These are phyloP conservation scores for Agaricus blazei DNA, from an alignment of 768 basidiomycete genomes.

Conservation along the genomic window DNA sequence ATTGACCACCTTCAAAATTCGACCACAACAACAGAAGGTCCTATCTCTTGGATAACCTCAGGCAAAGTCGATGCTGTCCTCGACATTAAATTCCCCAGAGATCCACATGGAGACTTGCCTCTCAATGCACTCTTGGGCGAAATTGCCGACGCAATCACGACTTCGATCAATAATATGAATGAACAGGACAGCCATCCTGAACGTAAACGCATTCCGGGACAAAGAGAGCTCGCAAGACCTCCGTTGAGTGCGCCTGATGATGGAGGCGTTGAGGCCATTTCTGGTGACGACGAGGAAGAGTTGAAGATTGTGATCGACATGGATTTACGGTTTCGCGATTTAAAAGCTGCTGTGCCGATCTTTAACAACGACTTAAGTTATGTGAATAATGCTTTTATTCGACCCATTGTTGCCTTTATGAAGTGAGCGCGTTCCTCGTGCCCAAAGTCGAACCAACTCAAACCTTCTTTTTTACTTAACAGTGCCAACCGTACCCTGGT, in stretches of 20 bases:
- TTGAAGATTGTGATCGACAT: conserved; percentile 78
- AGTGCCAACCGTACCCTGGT: conserved; percentile 93
- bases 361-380: conserved; percentile 88
- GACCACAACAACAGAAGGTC: conserved; percentile 68
- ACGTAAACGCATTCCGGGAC: conserved; percentile 70
- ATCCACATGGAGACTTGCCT: conserved; percentile 60
- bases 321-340: conserved; percentile 88
- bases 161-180: conserved; percentile 35
- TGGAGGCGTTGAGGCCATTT: conserved; percentile 26
- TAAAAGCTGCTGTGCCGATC: conserved; percentile 92
- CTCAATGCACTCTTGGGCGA: conserved; percentile 85
- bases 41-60: conserved; percentile 96
- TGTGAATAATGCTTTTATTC: conserved; percentile 85
- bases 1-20: conserved; percentile 92
- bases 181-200: conserved; percentile 29
- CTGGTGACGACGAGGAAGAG: neutral
- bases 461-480: conserved; percentile 10
- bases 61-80: conserved; percentile 96
- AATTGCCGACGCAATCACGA: conserved; percentile 85
- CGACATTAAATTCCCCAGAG: conserved; percentile 94
- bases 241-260: conserved; percentile 55
- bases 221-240: conserved; percentile 81
- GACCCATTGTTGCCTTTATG: conserved; percentile 98
- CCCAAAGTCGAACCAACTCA: neutral
- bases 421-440: conserved; percentile 53